Base-by-base conservation (phyloP, 441 rosid genomes). In the Erodium chrysanthum region DNA sequence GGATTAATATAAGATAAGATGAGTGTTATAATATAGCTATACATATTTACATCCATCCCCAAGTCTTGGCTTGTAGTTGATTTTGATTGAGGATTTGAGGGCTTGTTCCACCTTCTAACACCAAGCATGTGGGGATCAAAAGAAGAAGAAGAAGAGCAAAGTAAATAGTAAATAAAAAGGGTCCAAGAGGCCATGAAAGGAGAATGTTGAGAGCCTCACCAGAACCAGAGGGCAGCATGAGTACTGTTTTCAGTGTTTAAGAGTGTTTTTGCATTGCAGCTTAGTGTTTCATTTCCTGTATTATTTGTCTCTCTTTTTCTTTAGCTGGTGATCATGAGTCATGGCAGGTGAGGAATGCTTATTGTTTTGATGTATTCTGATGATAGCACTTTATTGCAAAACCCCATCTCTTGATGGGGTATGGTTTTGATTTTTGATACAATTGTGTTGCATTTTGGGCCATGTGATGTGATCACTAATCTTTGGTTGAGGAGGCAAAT, bases 361-460 rank as follows among this genome's bases (percentile, higher is more conserved):
- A 15, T 48, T n/a, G 15, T 25, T 48, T 48, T 17, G 3, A 17
- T 48, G 56, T 48, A n/a, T n/a, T 48, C 20, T 25, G 29, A 25
- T 25, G 29, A 1, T 25, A 25, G 1, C 29, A 25, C 2, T 25
- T 1, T 1, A 25, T 3, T 25, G 29, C 1, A 25, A 15, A n/a
- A 48, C 56, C 21, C 20, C n/a, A 48, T 17, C 56, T 48, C 12
- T 14, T 44, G n/a, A 44, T 44, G 63, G 73, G 73, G 70, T 75
- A 82, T 80, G 84, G 72, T 83, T 68, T 78, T 84, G 86, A 81
- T 82, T 79, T 79, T 46, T 46, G 81, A 79, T 80, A 33, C 73
- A 56, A 14, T 25, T 72, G 67, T 76, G 73, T 72, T 83, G 70
- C 73, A 65, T 71, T 75, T 66, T 76, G 84, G 83, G 74, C 83